Conservation (phyloP, 23 red algal genomes). For the Gracilaria vermiculophylla region DNA sequence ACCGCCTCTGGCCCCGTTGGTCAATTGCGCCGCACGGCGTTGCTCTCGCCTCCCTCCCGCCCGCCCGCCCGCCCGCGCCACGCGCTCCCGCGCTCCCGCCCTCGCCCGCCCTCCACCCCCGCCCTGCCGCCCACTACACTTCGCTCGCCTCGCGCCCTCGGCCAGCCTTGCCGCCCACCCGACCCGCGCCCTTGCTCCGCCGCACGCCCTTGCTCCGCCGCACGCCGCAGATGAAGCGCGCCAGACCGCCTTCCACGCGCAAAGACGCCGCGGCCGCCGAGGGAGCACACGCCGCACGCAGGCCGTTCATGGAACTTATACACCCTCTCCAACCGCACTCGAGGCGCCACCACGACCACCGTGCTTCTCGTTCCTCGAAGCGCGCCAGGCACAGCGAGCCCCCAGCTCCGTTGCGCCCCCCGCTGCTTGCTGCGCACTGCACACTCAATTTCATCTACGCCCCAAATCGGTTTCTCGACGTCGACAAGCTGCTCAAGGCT, state of each 20-base stretch:
- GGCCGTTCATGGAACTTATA: background rate
- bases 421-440: background rate
- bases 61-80: too few relatives aligned
- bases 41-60: too few relatives aligned
- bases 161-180: too few relatives aligned
- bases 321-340: background rate
- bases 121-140: too few relatives aligned
- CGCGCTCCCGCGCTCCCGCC: too few relatives aligned
- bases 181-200: background rate
- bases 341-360: background rate
- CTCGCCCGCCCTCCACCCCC: too few relatives aligned
- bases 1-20: too few relatives aligned
- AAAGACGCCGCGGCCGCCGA: background rate
- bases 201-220: background rate
- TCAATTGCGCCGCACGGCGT: too few relatives aligned
- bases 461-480: background rate
- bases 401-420: background rate
- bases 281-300: background rate
- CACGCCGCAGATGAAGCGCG: background rate
- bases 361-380: background rate
- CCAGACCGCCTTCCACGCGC: background rate
- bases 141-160: too few relatives aligned
- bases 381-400: background rate
- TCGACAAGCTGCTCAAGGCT: background rate
- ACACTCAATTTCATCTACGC: conserved; percentile 8